Base-by-base conservation (phyloP, 2,329 filamentous ascomycete genomes). In the Penicillium sp. region DNA sequence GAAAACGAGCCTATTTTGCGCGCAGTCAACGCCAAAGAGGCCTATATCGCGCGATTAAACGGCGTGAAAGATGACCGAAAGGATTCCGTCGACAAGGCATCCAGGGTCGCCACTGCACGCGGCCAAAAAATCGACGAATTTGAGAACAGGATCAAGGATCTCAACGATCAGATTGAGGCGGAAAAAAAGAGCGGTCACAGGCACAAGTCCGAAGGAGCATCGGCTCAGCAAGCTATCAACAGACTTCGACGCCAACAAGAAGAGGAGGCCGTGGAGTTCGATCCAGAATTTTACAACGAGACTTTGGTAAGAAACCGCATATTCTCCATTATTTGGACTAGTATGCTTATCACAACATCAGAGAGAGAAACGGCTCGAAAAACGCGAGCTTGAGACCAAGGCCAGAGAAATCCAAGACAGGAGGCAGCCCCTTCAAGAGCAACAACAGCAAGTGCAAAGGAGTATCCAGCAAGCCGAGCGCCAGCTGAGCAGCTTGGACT, bases 251-350 rank as follows among this genome's bases (percentile, higher is more conserved):
- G 82, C 5, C 81, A 84, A 59, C 74, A 86, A 62, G 82, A 86
- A 56, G 83, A 87, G 43, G 80, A 81, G 13, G 86, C 88, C 0
- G 78, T 82, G 0, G 82, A 87, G 6, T 91, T 94, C 68, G 86
- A 94, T 68, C 74, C 84, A 10, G 78, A 81, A 5, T 84, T 84
- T 5, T 92, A 86, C 76, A 94, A 93, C 63, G 82, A 85, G 51
- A 84, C 84, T 61, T 87, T 92, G 72, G 88, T 90, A 75, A 74
- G 87, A 79, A n/a, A 25, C 16, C 44, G 6, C 19, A 8, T 11
- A 2, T 36, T 23, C 15, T 31, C 15, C 23, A 13, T 8, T n/a
- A 5, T 38, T 6, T 31, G n/a, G 25, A 23, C 10, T 10, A 16
- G n/a, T 15, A 55, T 65, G 75, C 70, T 67, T 45, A 68, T 55